Conservation (phyloP, 108 stramenopile genomes). For the Parmales sp. region DNA sequence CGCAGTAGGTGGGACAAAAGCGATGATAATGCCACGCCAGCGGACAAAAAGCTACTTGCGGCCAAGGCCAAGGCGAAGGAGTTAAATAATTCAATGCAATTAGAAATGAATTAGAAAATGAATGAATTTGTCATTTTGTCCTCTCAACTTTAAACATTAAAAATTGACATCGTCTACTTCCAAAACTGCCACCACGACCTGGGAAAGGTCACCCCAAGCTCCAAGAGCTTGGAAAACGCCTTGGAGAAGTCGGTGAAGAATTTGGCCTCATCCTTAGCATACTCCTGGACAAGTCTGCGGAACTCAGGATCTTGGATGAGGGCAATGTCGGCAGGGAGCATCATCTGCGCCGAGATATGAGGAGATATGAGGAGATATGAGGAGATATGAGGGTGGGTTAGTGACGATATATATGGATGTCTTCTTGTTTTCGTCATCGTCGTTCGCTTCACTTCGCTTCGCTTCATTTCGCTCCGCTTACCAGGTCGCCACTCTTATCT, state of each 20-base stretch:
- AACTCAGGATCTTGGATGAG: conserved; percentile 74
- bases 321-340: conserved; percentile 72
- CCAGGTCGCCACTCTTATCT: conserved; percentile 67
- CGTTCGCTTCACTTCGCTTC: conserved; percentile 61
- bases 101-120: no score
- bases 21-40: no score
- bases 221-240: conserved; percentile 62
- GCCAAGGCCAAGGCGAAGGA: no score
- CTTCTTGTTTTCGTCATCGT: conserved; percentile 9
- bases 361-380: not conserved
- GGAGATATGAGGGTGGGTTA: not conserved
- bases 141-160: no score
- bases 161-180: conserved; percentile 20
- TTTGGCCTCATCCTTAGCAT: conserved; percentile 81
- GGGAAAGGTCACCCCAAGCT: conserved; percentile 61
- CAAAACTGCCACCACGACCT: conserved; percentile 72
- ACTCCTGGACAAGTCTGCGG: conserved; percentile 66
- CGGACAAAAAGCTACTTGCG: no score
- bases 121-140: no score
- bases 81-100: no score
- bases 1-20: no score
- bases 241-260: conserved; percentile 76
- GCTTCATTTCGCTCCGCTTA: no score
- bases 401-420: not conserved
- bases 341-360: conserved; percentile 40